These are phyloP conservation scores for Carex kokanica DNA, from an alignment of 176 grass and related monocot genomes.

Conservation along the genomic window DNA sequence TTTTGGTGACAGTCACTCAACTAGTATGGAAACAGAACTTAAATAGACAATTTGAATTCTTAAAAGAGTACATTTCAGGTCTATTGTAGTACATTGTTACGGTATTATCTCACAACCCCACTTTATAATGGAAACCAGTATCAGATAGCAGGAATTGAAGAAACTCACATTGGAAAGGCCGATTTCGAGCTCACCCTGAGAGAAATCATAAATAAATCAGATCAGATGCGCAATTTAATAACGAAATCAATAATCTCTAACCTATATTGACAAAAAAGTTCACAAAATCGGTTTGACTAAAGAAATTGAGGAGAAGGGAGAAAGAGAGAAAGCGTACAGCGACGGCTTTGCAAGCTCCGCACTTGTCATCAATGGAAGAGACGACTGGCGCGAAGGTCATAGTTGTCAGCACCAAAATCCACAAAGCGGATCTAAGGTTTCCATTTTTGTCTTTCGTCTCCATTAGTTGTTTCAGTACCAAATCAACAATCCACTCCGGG, in stretches of 20 bases:
- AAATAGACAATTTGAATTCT: background rate
- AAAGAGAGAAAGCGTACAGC: slow-evolving; percentile 37
- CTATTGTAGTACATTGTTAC: background rate
- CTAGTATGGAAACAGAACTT: background rate
- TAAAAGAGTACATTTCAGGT: background rate
- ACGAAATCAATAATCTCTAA: background rate
- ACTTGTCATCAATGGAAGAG: slow-evolving; percentile 71
- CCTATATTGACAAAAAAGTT: background rate
- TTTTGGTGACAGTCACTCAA: background rate
- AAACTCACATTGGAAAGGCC: slow-evolving; percentile 75
- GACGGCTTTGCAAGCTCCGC: slow-evolving; percentile 81
- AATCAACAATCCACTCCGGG: background rate
- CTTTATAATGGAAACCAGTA: background rate
- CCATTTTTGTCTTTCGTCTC: background rate
- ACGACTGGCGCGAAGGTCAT: background rate
- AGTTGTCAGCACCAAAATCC: background rate
- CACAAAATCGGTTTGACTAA: background rate
- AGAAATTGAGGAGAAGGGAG: background rate
- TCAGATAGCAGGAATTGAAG: background rate
- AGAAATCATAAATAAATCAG: background rate
- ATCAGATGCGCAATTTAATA: background rate
- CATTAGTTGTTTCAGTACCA: background rate
- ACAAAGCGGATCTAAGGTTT: slow-evolving; percentile 24
- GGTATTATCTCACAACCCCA: slow-evolving; percentile 9
- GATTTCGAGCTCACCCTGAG: slow-evolving; percentile 73